These are phyloP conservation scores for Penicillium subrubescens DNA, from an alignment of 495 filamentous ascomycete species.

Conservation along the genomic window DNA sequence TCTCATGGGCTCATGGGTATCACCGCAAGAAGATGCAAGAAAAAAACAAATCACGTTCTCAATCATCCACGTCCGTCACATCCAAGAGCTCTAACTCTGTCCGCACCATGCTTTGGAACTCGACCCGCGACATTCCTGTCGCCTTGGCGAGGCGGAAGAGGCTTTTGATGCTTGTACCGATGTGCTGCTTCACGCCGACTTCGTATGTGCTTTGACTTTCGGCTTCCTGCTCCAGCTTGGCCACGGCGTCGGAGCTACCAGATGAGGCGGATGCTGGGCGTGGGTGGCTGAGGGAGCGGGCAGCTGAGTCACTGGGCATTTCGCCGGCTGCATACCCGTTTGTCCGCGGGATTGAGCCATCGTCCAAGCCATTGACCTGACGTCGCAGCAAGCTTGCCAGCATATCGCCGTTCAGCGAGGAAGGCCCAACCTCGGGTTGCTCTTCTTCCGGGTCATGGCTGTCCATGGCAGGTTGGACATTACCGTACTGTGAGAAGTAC, in stretches of 20 bases:
- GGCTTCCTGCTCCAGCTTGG: conserved; percentile 66
- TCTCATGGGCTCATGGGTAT: conserved; percentile 26
- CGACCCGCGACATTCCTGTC: conserved; percentile 77
- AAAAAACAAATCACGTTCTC: conserved; percentile 20
- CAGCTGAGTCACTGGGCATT: conserved; percentile 24
- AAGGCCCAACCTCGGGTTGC: conserved; percentile 48
- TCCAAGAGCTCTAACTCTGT: conserved; percentile 78
- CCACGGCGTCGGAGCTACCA: conserved; percentile 59
- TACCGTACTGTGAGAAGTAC: conserved; percentile 85
- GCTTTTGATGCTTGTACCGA: conserved; percentile 85
- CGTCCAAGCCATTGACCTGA: conserved; percentile 27
- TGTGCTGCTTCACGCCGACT: conserved; percentile 84
- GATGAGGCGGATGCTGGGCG: conserved; percentile 54
- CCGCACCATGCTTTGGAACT: conserved; percentile 80
- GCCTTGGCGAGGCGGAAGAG: conserved; percentile 78
- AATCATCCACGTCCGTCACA: conserved; percentile 68
- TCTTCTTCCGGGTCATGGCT: conserved; percentile 77
- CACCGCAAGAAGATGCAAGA: conserved; percentile 16
- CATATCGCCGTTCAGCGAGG: conserved; percentile 56
- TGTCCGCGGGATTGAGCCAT: conserved; percentile 17
- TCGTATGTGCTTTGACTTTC: conserved; percentile 68
- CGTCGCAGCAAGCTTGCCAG: conserved; percentile 42
- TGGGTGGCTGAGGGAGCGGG: conserved; percentile 42
- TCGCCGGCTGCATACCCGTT: conserved; percentile 29
- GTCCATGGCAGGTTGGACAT: conserved; percentile 91